Conservation (phyloP, 257 asterid genomes). For the Misopates orontium region DNA sequence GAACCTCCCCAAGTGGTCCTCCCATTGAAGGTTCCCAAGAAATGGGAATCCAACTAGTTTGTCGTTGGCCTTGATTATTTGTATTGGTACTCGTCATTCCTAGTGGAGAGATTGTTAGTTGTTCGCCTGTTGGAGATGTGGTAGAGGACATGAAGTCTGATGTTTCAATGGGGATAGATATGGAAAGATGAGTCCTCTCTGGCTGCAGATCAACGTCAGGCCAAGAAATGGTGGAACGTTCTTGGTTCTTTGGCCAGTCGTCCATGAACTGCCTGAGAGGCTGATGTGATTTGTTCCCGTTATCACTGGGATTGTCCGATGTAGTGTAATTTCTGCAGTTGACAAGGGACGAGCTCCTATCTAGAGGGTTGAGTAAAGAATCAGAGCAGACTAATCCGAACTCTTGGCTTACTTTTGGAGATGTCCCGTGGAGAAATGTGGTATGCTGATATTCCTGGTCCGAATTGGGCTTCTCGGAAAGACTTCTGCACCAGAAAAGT, state of each 20-base stretch:
- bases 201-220: slow-evolving; percentile 21
- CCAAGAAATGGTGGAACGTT: slow-evolving; percentile 39
- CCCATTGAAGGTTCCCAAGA: slow-evolving; percentile 78
- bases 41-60: slow-evolving; percentile 60
- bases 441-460: slow-evolving; percentile 36
- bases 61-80: slow-evolving; percentile 35
- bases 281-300: slow-evolving; percentile 33
- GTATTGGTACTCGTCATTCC: slow-evolving; percentile 33
- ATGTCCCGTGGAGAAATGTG: slow-evolving; percentile 24
- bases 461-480: slow-evolving; percentile 35
- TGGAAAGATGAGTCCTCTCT: slow-evolving; percentile 60
- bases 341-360: slow-evolving; percentile 48
- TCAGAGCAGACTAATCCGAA: slow-evolving; percentile 81
- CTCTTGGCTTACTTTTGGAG: slow-evolving; percentile 22
- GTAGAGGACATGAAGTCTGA: slow-evolving; percentile 65
- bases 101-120: slow-evolving; percentile 19
- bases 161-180: slow-evolving; percentile 55
- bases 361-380: slow-evolving; percentile 74
- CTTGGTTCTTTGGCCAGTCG: slow-evolving; percentile 55
- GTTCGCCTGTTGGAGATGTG: slow-evolving; percentile 47
- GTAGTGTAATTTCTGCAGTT: slow-evolving; percentile 31
- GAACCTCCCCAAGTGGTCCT: slow-evolving; percentile 93
- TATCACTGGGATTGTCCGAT: slow-evolving; percentile 28
- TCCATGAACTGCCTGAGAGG: slow-evolving; percentile 72
- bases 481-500: slow-evolving; percentile 37